Evolutionary conservation across 345 rosid genomes (phyloP).

Genomic region (Euclidium syriacum): DNA sequence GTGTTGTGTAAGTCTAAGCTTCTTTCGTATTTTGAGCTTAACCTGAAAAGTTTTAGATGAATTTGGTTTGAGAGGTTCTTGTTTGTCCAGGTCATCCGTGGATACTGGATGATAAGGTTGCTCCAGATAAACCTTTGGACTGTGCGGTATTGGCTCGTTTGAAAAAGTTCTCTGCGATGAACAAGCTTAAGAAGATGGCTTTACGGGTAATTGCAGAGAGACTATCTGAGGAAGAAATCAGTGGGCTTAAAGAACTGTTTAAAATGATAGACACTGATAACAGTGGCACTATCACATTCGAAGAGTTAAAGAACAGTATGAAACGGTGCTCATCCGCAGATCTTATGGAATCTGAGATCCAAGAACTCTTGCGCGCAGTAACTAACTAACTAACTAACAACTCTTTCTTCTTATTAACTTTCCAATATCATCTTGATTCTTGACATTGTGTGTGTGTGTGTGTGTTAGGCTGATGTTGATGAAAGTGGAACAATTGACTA

Average conservation of each 20-base stretch:
- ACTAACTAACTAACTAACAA: constrained; percentile 33
- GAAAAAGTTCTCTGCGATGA: constrained; percentile 78
- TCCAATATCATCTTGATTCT: background rate
- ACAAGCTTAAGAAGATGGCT: constrained; percentile 86
- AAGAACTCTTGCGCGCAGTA: constrained; percentile 69
- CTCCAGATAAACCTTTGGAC: constrained; percentile 80
- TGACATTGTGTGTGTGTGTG: background rate
- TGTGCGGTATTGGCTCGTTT: constrained; percentile 68
- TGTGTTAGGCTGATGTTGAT: constrained; percentile 72
- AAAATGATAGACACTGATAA: constrained; percentile 75
- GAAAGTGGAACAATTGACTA: constrained; percentile 75
- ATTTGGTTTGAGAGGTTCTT: background rate
- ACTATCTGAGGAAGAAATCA: constrained; percentile 74
- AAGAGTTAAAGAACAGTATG: constrained; percentile 58
- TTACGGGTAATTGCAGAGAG: constrained; percentile 74
- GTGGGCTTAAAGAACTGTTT: constrained; percentile 72
- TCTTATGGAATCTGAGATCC: constrained; percentile 81
- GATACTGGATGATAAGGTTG: constrained; percentile 73
- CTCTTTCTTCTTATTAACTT: background rate
- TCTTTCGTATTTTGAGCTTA: background rate
- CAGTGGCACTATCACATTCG: constrained; percentile 72
- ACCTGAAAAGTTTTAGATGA: background rate
- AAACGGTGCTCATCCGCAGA: constrained; percentile 51
- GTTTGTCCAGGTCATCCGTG: constrained; percentile 60
- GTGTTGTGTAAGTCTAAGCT: constrained; percentile 77